These are phyloP conservation scores for Mucuna pruriens DNA, from an alignment of 306 rosid genomes.

Conservation along the genomic window DNA sequence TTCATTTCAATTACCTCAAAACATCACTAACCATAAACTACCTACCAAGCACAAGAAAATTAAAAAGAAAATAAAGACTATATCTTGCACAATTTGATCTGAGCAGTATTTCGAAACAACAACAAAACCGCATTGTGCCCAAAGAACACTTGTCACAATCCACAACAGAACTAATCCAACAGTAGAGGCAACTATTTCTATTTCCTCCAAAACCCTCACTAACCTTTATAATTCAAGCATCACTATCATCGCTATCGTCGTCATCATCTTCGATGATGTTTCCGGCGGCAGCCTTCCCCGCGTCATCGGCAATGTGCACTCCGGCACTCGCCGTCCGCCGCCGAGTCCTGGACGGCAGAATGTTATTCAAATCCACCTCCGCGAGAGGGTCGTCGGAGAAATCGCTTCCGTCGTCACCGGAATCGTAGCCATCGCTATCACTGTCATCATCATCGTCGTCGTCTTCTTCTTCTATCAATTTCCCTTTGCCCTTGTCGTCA, in stretches of 20 bases:
- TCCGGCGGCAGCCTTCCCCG: background rate
- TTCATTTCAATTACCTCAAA: constrained; percentile 26
- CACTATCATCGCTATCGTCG: constrained; percentile 55
- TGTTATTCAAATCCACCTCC: constrained; percentile 92
- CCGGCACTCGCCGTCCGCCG: constrained; percentile 67
- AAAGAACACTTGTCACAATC: background rate
- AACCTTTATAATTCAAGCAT: constrained; percentile 61
- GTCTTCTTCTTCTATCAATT: constrained; percentile 62
- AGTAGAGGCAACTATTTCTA: background rate
- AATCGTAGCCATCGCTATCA: constrained; percentile 44
- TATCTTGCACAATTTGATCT: background rate
- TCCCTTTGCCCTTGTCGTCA: constrained; percentile 86
- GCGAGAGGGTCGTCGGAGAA: constrained; percentile 87
- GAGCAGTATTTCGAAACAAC: constrained; percentile 19
- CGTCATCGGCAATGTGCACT: constrained; percentile 60
- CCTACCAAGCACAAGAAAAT: constrained; percentile 4
- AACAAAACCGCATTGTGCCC: constrained; percentile 12
- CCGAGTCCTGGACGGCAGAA: constrained; percentile 91
- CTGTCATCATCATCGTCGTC: constrained; percentile 37
- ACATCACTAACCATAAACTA: background rate
- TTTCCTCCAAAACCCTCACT: constrained; percentile 41
- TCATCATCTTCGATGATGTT: constrained; percentile 3
- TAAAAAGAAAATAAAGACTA: background rate
- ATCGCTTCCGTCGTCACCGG: constrained; percentile 64
- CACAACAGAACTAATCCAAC: constrained; percentile 22